Evolutionary conservation across 306 rosid species (phyloP).

Genomic region (Quercus aquifolioides): DNA sequence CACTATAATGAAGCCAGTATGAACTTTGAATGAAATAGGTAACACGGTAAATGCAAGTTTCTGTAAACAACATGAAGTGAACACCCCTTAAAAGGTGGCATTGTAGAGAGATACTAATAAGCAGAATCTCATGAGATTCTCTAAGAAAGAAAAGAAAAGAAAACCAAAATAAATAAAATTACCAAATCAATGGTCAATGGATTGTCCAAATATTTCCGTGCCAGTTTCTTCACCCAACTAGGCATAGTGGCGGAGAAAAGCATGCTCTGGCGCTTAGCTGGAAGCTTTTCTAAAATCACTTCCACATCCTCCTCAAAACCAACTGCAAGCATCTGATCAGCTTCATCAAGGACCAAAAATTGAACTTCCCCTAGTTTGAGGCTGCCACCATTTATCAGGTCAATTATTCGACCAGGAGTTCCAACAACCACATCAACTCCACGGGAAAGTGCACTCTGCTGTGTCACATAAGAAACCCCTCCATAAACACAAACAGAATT

Average conservation of each 20-base stretch:
- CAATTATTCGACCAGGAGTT: constrained; percentile 94
- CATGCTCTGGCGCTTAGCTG: constrained; percentile 82
- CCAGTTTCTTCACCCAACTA: constrained; percentile 81
- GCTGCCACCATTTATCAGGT: constrained; percentile 80
- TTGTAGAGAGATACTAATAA: background rate
- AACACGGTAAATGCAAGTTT: background rate
- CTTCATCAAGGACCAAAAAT: constrained; percentile 93
- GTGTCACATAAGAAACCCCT: constrained; percentile 81
- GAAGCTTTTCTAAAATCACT: constrained; percentile 71
- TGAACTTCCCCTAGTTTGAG: constrained; percentile 78
- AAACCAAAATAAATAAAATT: constrained; percentile 7
- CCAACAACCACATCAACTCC: constrained; percentile 99
- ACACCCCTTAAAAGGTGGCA: background rate
- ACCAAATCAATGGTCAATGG: constrained; percentile 98
- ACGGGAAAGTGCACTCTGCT: constrained; percentile 84
- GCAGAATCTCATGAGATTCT: background rate
- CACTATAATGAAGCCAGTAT: background rate
- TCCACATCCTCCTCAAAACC: constrained; percentile 99
- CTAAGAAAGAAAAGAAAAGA: background rate
- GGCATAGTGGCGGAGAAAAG: constrained; percentile 99
- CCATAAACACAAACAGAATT: constrained; percentile 92
- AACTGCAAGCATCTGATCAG: constrained; percentile 99
- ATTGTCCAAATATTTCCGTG: constrained; percentile 76
- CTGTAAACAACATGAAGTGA: background rate
- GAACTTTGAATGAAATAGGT: background rate